Conservation (phyloP, 2,329 filamentous ascomycete species). For the Penicillium griseofulvum region DNA sequence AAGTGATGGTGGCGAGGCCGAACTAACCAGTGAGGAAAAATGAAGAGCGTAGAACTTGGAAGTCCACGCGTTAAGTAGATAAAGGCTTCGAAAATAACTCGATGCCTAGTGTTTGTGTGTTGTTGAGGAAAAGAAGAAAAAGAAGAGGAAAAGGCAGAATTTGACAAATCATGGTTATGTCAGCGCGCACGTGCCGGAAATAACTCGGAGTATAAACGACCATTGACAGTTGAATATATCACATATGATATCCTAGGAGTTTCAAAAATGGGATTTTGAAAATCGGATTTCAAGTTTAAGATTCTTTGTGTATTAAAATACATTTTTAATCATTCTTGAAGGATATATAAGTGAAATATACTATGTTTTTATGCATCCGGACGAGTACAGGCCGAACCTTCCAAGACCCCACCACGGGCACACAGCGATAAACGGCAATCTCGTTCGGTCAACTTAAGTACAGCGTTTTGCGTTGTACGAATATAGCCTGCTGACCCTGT, state of each 20-base stretch:
- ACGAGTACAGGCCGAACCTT: background rate
- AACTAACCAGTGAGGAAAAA: slow-evolving; percentile 7
- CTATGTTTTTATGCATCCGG: background rate
- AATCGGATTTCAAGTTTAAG: too few relatives aligned
- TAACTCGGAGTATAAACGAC: slow-evolving; percentile 9
- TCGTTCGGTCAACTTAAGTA: background rate
- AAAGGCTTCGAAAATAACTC: slow-evolving; percentile 16
- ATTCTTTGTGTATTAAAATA: background rate
- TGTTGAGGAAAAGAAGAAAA: slow-evolving; percentile 14
- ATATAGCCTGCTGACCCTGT: background rate
- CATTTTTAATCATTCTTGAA: background rate
- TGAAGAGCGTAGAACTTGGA: slow-evolving; percentile 6
- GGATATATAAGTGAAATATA: background rate
- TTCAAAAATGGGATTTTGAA: background rate
- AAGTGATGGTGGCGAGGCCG: slow-evolving; percentile 24
- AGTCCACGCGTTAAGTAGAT: slow-evolving; percentile 17
- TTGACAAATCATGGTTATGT: slow-evolving; percentile 25
- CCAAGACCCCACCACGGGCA: slow-evolving; percentile 6
- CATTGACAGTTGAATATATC: background rate
- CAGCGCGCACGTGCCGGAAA: slow-evolving; percentile 24
- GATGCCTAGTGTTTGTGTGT: slow-evolving; percentile 12
- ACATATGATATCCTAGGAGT: background rate
- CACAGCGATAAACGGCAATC: slow-evolving; percentile 3
- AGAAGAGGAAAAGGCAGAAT: slow-evolving; percentile 23
- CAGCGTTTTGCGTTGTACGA: background rate